Base-by-base conservation (phyloP, 805 yeast genomes). In the Ogataea pilisensis region DNA sequence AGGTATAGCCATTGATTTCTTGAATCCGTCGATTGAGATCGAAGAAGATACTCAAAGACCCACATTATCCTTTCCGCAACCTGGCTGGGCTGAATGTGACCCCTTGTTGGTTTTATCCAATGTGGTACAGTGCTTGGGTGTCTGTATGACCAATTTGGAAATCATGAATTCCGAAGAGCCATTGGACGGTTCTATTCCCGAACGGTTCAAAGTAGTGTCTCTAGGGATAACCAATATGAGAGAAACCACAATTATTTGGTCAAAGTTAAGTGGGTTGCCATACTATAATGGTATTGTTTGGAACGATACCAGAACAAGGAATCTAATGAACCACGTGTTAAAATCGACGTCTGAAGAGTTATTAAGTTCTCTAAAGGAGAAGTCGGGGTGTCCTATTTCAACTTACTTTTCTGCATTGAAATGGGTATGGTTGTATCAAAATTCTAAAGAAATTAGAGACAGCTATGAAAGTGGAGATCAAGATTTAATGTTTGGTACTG, bases 151-250 rank as follows among this genome's bases (percentile, higher is more conserved):
- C 32, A 67, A 79, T 22, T 66, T 83, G 51, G 72, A 82, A 45
- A 70, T 69, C 41, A 60, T 79, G 50, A 82, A 83, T 64, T 66
- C 72, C 48, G 76, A 76, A 7, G 54, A 50, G 33, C 49, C 43
- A 56, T 68, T 51, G 49, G 55, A 31, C 19, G 50, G 60, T 3
- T 66, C 71, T 32, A 34, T 16, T 14, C 40, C 38, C 2, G 34
- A 37, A 2, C 13, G 16, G 43, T 82, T 77, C 60, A 72, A 70
- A 50, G 80, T 90, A 43, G 76, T 70, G 43, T 80, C 86, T 35
- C 73, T 90, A 51, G 98, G 98, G 20, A 78, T 90, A 51, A 93
- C 97, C 38, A 91, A 89, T 65, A 95, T 91, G 93, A 78, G 98
- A 60, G 98, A 90, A 66, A 90, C 98, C 32, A 83, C 95, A 22